Base-by-base conservation (phyloP, 2,329 filamentous ascomycete genomes). In the Gyromitra esculenta region DNA sequence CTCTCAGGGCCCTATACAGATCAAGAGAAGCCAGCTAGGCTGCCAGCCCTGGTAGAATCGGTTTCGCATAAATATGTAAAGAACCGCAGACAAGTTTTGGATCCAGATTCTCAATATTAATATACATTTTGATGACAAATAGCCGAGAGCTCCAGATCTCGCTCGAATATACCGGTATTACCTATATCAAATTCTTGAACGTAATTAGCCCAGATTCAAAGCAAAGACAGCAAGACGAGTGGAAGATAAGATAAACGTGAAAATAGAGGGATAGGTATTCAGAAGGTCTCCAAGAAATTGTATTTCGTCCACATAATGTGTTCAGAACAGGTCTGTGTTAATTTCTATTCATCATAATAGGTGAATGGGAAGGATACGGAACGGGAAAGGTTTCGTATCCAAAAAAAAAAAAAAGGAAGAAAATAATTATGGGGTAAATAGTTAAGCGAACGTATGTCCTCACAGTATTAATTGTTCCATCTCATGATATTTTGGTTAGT, bases 221-320 rank as follows among this genome's bases (percentile, higher is more conserved):
- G 45, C 45, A 56, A 48, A 43, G 18, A 11, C 39, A 48, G 21
- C 21, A 43, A 11, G 31, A 18, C n/a, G 31, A 21, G n/a, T n/a
- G 13, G 43, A 45, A 21, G 25, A 25, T 25, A 50, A 25, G 43
- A n/a, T 57, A 21, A 39, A 56, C 2, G 35, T n/a, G 31, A 41
- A 31, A 31, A 4, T 31, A 31, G 25, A 31, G 37, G 7, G 25
- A 15, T 39, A 31, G 25, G 18, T 59, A 65, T 70, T 75, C 72
- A 75, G 72, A 75, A 75, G 72, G 72, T 75, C 72, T 75, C 72
- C 72, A 75, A 75, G 72, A 75, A 75, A 75, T 75, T 75, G 13
- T 75, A 70, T 70, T 69, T 75, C 43, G 72, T 75, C 72, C 72
- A 71, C 72, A 75, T 70, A 69, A 37, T 75, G 56, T 75, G 59